A percentile compares a stretch with the other conserved stretches of the same genome.
Conservation (phyloP, 83 land plant species). For the Thuja plicata region DNA sequence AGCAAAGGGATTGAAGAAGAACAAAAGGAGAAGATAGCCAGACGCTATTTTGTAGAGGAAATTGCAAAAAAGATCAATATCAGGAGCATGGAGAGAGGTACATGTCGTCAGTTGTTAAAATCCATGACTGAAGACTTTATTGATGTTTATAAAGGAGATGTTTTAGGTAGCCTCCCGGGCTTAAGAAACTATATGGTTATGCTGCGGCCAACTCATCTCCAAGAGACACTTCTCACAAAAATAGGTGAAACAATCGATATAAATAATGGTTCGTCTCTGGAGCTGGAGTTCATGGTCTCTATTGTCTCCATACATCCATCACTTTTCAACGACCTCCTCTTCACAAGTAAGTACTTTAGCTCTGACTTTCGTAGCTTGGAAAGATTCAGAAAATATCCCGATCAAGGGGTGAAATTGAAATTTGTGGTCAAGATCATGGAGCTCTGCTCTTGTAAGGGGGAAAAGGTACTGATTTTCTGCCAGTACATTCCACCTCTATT, state of each 20-base stretch:
- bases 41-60: constrained; percentile 50
- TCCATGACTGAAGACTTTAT: constrained; percentile 59
- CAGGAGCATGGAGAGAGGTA: constrained; percentile 25
- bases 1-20: neutral
- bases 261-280: constrained; percentile 25
- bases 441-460: constrained; percentile 35
- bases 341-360: constrained; percentile 29
- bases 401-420: constrained; percentile 58
- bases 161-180: constrained; percentile 54
- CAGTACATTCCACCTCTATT: constrained; percentile 57
- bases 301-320: constrained; percentile 75
- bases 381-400: constrained; percentile 34
- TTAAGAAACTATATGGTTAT: constrained; percentile 59
- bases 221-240: constrained; percentile 32
- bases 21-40: constrained; percentile 41
- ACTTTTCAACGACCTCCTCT: constrained; percentile 40
- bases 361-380: constrained; percentile 30
- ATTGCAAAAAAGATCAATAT: constrained; percentile 53
- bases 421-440: constrained; percentile 61
- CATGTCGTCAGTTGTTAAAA: constrained; percentile 49
- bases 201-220: constrained; percentile 53
- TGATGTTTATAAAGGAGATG: constrained; percentile 64
- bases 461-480: constrained; percentile 75
- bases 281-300: constrained; percentile 48
- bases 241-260: constrained; percentile 22